A percentile compares a stretch with the other conserved stretches of the same genome.
phyloP scores from a whole-genome alignment of 2,329 filamentous ascomycete genomes.

The Aspergillus phoenicis region DNA sequence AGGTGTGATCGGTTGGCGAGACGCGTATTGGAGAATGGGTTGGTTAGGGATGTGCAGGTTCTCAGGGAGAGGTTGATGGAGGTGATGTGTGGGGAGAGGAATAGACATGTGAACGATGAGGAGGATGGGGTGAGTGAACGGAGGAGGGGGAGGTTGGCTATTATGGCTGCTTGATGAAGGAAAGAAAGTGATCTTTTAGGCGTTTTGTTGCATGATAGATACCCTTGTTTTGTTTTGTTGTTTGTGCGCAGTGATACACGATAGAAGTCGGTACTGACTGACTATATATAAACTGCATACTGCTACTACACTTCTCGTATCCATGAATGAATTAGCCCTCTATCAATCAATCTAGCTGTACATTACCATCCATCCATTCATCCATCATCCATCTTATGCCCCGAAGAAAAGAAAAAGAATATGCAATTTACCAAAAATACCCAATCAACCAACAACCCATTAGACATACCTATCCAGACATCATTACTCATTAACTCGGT shows the following conservation, averaged over 20 bases:
- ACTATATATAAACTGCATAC: neutral
- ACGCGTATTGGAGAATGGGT: constrained; percentile 30
- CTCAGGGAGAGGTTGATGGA: constrained; percentile 31
- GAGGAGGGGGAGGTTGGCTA: constrained; percentile 27
- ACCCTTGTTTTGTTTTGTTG: constrained; percentile 8
- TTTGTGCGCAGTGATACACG: constrained; percentile 18
- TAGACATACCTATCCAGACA: neutral
- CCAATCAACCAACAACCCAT: neutral
- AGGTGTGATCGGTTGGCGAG: constrained; percentile 34
- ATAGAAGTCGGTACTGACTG: neutral
- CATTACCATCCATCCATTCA: neutral
- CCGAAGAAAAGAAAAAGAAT: no score
- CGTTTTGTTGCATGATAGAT: constrained; percentile 14
- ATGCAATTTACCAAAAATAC: neutral
- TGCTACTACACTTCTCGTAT: no score
- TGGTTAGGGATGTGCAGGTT: constrained; percentile 29
- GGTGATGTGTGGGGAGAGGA: constrained; percentile 26
- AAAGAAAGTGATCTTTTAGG: neutral
- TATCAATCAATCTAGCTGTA: neutral
- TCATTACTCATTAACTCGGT: neutral
- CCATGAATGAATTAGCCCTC: no score
- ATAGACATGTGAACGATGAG: constrained; percentile 3
- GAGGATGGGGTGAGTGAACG: neutral
- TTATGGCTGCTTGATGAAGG: constrained; percentile 30
- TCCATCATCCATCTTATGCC: neutral